A percentile compares a stretch with the other conserved stretches of the same genome.
phyloP scores from a whole-genome alignment of 148 eudicot genomes.

The Heliosperma pusillum region DNA sequence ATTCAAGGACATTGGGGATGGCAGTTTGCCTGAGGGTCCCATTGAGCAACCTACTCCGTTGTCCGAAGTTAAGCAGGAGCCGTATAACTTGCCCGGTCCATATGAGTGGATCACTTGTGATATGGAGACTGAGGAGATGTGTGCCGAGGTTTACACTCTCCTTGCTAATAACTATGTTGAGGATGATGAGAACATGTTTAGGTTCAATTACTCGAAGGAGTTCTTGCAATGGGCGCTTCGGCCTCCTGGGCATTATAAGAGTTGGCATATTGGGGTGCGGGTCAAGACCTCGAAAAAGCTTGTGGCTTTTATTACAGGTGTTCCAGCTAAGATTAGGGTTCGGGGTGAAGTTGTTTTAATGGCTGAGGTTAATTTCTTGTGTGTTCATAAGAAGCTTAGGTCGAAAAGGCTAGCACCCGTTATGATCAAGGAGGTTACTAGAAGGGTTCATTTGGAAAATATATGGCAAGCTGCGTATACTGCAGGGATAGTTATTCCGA shows the following conservation, averaged over 20 bases:
- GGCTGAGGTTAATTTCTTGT: conserved; percentile 86
- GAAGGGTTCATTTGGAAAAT: conserved; percentile 81
- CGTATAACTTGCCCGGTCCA: conserved; percentile 58
- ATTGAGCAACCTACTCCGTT: conserved; percentile 60
- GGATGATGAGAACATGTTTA: conserved; percentile 92
- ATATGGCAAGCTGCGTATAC: conserved; percentile 98
- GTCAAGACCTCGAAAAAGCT: conserved; percentile 70
- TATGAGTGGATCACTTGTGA: conserved; percentile 95
- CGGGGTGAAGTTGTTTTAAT: conserved; percentile 53
- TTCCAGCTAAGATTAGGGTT: conserved; percentile 76
- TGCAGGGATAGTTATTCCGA: conserved; percentile 85
- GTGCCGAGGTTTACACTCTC: conserved; percentile 67
- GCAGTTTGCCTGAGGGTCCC: conserved; percentile 61
- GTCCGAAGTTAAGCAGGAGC: conserved; percentile 67
- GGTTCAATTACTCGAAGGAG: conserved; percentile 82
- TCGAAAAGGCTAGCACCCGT: conserved; percentile 87
- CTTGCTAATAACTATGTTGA: conserved; percentile 79
- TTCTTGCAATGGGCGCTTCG: conserved; percentile 84
- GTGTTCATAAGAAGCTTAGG: conserved; percentile 86
- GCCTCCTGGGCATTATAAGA: conserved; percentile 69
- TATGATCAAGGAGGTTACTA: conserved; percentile 92
- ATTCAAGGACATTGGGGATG: conserved; percentile 56
- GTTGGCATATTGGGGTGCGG: conserved; percentile 90
- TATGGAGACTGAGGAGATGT: conserved; percentile 66
- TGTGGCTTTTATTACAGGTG: conserved; percentile 80